Evolutionary conservation across 345 rosid genomes (phyloP).

Genomic region (Rhodomyrtus tomentosa): DNA sequence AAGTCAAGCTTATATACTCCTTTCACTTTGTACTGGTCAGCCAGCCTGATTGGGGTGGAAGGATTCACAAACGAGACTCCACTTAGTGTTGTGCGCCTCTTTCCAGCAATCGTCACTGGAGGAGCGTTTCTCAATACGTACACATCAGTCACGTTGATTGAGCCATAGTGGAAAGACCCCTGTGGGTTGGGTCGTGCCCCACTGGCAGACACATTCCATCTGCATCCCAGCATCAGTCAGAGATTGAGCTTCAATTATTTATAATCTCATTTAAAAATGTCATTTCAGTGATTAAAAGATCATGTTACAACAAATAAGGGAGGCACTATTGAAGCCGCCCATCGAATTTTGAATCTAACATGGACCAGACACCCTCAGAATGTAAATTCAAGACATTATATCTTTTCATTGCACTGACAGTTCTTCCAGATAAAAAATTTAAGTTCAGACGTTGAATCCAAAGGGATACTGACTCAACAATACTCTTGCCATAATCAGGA

Average conservation of each 20-base stretch:
- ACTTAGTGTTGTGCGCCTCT: constrained; percentile 52
- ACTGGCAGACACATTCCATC: constrained; percentile 96
- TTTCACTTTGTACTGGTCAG: constrained; percentile 71
- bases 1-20: constrained; percentile 91
- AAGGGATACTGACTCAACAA: not conserved
- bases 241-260: not conserved
- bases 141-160: constrained; percentile 88
- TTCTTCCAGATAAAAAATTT: not conserved
- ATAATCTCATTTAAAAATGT: not conserved
- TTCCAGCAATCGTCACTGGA: constrained; percentile 59
- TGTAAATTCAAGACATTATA: not conserved
- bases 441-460: not conserved
- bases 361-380: not conserved
- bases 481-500: not conserved
- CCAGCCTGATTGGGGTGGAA: constrained; percentile 87
- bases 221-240: constrained; percentile 13
- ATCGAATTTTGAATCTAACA: not conserved
- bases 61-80: constrained; percentile 85
- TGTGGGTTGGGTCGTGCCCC: constrained; percentile 99
- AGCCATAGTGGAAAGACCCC: constrained; percentile 91
- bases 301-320: not conserved
- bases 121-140: constrained; percentile 72
- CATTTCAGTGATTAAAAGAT: not conserved
- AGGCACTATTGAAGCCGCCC: not conserved
- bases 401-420: not conserved